Percentiles rank a stretch among this genome's conserved stretches.
Conservation (phyloP, 2,329 filamentous ascomycete species). For the Alternaria triticina region DNA sequence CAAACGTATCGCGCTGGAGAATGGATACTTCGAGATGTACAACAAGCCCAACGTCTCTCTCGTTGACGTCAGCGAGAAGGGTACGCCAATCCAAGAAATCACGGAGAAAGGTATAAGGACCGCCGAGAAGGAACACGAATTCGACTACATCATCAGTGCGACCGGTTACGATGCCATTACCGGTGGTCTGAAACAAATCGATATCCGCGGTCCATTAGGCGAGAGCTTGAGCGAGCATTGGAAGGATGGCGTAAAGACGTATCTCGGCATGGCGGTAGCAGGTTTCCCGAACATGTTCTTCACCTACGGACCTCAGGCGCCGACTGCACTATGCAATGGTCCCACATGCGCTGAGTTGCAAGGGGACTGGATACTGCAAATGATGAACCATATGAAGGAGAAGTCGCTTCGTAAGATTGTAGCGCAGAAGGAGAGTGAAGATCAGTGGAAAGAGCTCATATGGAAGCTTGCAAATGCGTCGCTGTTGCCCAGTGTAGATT, state of each 20-base stretch:
- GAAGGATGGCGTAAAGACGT: conserved; percentile 32
- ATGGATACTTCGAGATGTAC: conserved; percentile 48
- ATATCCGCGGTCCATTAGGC: conserved; percentile 41
- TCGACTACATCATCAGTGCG: conserved; percentile 60
- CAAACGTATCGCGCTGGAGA: conserved; percentile 32
- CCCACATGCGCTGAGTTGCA: conserved; percentile 63
- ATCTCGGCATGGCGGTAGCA: conserved; percentile 48
- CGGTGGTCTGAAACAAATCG: conserved; percentile 46
- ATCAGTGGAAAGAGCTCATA: conserved; percentile 59
- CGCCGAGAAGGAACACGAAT: conserved; percentile 53
- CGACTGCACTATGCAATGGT: conserved; percentile 63
- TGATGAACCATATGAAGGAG: conserved; percentile 57
- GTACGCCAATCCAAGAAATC: conserved; percentile 53
- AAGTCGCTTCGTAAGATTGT: conserved; percentile 60
- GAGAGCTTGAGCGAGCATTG: conserved; percentile 22
- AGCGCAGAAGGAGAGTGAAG: conserved; percentile 53
- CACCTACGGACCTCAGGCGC: conserved; percentile 62
- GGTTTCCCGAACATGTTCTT: conserved; percentile 51
- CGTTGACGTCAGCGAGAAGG: conserved; percentile 45
- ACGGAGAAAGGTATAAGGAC: conserved; percentile 58
- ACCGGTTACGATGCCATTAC: conserved; percentile 53
- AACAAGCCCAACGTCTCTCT: conserved; percentile 57
- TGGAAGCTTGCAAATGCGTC: conserved; percentile 55
- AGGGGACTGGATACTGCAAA: conserved; percentile 62
- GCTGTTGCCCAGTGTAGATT: conserved; percentile 57